Base-by-base conservation (phyloP, 2,329 filamentous ascomycete genomes). In the Remersonia thermophila region DNA sequence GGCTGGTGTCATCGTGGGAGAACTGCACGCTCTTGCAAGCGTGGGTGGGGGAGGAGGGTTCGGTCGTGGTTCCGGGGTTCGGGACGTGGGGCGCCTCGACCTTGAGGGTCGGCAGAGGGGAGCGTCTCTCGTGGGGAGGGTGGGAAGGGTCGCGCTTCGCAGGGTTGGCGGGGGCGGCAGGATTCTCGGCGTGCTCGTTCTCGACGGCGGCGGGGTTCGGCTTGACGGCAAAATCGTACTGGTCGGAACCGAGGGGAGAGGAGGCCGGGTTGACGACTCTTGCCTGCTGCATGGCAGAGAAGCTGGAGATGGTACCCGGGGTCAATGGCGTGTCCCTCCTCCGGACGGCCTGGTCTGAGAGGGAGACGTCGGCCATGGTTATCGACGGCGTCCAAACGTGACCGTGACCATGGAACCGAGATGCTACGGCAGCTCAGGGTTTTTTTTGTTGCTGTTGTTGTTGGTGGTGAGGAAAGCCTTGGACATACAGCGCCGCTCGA, bases 21-120 rank as follows among this genome's bases (percentile, higher is more conserved):
- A 93, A 91, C 48, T 91, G 83, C 3, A 93, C 83, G 52, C 80
- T 89, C 38, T 73, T 71, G 34, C 75, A 65, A 14, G 66, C 65
- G 11, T 52, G 55, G 1, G 58, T 54, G 15, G 65, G 63, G 5
- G 62, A 59, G 26, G 44, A 33, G 3, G 43, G 32, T 12, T 49
- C 46, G 30, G 43, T 43, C 8, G n/a, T 39, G 44, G 17, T 36
- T 38, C 15, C 26, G 42, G 40, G 35, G 51, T 46, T 32, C 39
- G 37, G 12, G 38, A 27, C 16, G 35, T 37, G 29, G 41, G 14
- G 26, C n/a, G n/a, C n/a, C n/a, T n/a, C 44, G 40, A 27, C 33
- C 39, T 44, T 36, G 37, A 13, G 39, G 27, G 41, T 52, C 45
- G 30, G 49, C 39, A 39, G 27, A 1, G 42, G 29, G 8, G 41